These are phyloP conservation scores for Suhomyces tanzawaensis DNA, from an alignment of 805 yeast species.

Conservation along the genomic window DNA sequence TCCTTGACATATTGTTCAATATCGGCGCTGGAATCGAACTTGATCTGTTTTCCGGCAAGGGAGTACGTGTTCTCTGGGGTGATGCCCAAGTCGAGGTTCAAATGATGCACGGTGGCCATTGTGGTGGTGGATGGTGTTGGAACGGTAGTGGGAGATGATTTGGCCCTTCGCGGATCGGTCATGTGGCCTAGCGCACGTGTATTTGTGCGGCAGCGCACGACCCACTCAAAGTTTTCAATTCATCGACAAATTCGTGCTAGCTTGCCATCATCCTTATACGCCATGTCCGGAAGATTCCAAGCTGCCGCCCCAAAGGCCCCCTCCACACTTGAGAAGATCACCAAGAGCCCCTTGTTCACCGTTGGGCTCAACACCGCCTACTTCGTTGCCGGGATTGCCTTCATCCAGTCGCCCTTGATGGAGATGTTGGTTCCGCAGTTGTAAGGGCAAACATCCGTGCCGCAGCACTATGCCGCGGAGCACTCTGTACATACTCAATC, in stretches of 20 bases:
- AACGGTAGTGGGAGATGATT: neutral
- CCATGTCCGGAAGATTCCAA: conserved; percentile 13
- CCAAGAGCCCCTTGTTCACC: conserved; percentile 63
- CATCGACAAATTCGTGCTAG: neutral
- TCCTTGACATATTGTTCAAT: conserved; percentile 67
- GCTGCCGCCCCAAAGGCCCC: conserved; percentile 23
- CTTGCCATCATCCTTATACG: no score
- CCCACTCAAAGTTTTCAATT: neutral
- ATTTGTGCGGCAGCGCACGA: neutral
- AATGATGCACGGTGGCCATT: conserved; percentile 25
- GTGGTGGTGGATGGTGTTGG: neutral
- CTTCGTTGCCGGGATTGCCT: conserved; percentile 69
- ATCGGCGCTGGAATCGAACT: conserved; percentile 70
- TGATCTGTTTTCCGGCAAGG: conserved; percentile 70
- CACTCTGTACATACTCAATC: no score
- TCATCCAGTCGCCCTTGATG: conserved; percentile 77
- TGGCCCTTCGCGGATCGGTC: no score
- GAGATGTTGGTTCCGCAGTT: conserved; percentile 79
- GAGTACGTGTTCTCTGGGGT: conserved; percentile 50
- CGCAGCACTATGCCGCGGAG: no score
- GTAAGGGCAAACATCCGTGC: no score
- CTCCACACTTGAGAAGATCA: conserved; percentile 49
- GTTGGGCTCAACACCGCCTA: conserved; percentile 60
- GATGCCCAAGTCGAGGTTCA: conserved; percentile 35
- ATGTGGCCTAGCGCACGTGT: neutral